Conservation (phyloP, 2,329 filamentous ascomycete genomes). For the Atkinsonella texensis region DNA sequence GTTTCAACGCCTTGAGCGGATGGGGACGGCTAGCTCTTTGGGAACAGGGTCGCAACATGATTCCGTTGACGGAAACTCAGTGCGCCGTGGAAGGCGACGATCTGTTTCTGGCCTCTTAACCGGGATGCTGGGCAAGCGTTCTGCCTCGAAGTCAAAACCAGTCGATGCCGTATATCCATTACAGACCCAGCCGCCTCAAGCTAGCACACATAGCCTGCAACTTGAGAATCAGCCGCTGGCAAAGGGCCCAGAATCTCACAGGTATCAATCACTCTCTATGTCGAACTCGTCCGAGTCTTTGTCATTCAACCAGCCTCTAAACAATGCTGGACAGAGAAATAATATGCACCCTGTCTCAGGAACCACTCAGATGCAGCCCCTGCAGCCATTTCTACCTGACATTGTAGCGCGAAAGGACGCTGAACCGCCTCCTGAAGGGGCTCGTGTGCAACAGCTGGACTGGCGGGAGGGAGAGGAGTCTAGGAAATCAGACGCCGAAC, state of each 20-base stretch:
- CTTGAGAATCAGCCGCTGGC: background rate
- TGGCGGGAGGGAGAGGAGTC: background rate
- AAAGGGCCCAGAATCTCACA: background rate
- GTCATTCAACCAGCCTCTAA: background rate
- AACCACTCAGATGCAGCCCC: background rate
- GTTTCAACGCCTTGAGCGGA: constrained; percentile 11
- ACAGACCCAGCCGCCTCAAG: background rate
- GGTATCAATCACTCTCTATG: background rate
- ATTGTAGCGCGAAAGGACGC: background rate
- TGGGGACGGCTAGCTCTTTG: constrained; percentile 13
- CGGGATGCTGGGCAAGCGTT: constrained; percentile 16
- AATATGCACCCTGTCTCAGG: background rate
- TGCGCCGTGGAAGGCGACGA: constrained; percentile 15
- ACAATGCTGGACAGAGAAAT: background rate
- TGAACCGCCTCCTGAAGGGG: background rate
- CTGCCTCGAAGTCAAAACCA: constrained; percentile 10
- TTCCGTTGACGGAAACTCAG: constrained; percentile 5
- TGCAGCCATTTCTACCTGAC: background rate
- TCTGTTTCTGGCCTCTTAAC: constrained; percentile 20
- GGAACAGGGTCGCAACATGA: constrained; percentile 10
- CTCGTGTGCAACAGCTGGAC: background rate
- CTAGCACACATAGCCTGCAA: background rate
- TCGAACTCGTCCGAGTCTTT: background rate
- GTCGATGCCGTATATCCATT: background rate
- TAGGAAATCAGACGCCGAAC: background rate